These are phyloP conservation scores for Phaeosphaeriaceae sp. DNA, from an alignment of 2,329 filamentous ascomycete genomes.

Conservation along the genomic window DNA sequence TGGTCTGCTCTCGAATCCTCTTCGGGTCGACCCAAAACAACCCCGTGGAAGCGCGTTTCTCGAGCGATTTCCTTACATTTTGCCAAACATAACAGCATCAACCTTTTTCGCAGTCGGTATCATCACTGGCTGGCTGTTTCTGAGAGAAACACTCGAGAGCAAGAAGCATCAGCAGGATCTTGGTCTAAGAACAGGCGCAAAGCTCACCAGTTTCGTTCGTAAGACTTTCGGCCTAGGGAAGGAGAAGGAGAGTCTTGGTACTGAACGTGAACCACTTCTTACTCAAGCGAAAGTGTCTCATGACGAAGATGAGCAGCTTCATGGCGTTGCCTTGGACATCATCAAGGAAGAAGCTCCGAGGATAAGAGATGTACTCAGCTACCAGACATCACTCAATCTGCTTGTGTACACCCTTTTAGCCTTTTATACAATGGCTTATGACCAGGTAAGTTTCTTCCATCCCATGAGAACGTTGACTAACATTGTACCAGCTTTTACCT, in stretches of 20 bases:
- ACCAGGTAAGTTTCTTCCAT: slow-evolving; percentile 62
- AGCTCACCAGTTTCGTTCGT: slow-evolving; percentile 55
- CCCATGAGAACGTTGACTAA: slow-evolving; percentile 11
- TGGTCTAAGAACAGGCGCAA: slow-evolving; percentile 75
- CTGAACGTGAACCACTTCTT: slow-evolving; percentile 42
- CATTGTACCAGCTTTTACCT: slow-evolving; percentile 65
- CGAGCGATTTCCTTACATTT: slow-evolving; percentile 77
- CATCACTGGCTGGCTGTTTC: slow-evolving; percentile 75
- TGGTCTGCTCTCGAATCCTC: slow-evolving; percentile 83
- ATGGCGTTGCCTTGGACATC: slow-evolving; percentile 4
- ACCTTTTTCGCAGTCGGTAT: slow-evolving; percentile 81
- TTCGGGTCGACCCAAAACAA: slow-evolving; percentile 72
- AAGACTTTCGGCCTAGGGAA: slow-evolving; percentile 23
- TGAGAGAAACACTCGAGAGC: slow-evolving; percentile 83
- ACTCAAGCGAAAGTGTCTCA: slow-evolving; percentile 25
- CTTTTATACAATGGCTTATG: slow-evolving; percentile 82
- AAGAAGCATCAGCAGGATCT: slow-evolving; percentile 74
- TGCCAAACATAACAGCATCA: slow-evolving; percentile 83
- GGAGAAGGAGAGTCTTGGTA: slow-evolving; percentile 7
- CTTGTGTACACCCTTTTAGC: slow-evolving; percentile 81
- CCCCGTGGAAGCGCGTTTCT: slow-evolving; percentile 73
- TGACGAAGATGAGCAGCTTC: slow-evolving; percentile 18
- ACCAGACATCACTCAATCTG: slow-evolving; percentile 77
- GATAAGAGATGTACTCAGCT: slow-evolving; percentile 72
- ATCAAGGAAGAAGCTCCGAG: slow-evolving; percentile 35